phyloP scores from a whole-genome alignment of 495 filamentous ascomycete species.

The Echria macrotheca region DNA sequence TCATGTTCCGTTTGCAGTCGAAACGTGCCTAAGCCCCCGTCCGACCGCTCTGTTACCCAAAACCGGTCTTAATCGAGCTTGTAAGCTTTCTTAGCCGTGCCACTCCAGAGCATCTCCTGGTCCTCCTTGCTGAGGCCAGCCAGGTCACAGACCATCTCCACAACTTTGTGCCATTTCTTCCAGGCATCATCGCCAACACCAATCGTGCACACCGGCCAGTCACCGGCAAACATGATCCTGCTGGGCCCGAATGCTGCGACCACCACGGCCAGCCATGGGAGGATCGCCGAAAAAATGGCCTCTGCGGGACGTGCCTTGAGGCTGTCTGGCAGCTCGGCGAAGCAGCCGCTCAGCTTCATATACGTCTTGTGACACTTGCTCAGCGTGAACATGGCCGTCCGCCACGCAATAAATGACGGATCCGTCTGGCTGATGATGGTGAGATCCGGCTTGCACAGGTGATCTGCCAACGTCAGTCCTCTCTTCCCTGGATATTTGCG shows the following conservation, averaged over 20 bases:
- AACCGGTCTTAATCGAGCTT: no score
- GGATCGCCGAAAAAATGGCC: constrained; percentile 41
- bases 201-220: constrained; percentile 84
- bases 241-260: constrained; percentile 61
- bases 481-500: neutral
- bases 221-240: constrained; percentile 82
- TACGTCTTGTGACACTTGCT: constrained; percentile 56
- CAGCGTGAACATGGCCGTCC: constrained; percentile 52
- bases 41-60: no score
- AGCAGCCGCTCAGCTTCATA: constrained; percentile 84
- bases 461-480: constrained; percentile 46
- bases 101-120: constrained; percentile 60
- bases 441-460: constrained; percentile 83
- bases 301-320: constrained; percentile 35
- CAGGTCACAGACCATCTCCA: constrained; percentile 55
- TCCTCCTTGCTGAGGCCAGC: constrained; percentile 52
- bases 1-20: no score
- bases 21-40: no score
- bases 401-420: constrained; percentile 54
- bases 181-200: constrained; percentile 52
- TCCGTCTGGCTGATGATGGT: constrained; percentile 46
- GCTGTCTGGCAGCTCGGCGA: constrained; percentile 61
- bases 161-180: constrained; percentile 53
- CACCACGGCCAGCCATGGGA: constrained; percentile 62
- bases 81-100: constrained; percentile 63